These are phyloP conservation scores for Hirsutella rhossiliensis DNA, from an alignment of 2,329 filamentous ascomycete genomes.

Conservation along the genomic window DNA sequence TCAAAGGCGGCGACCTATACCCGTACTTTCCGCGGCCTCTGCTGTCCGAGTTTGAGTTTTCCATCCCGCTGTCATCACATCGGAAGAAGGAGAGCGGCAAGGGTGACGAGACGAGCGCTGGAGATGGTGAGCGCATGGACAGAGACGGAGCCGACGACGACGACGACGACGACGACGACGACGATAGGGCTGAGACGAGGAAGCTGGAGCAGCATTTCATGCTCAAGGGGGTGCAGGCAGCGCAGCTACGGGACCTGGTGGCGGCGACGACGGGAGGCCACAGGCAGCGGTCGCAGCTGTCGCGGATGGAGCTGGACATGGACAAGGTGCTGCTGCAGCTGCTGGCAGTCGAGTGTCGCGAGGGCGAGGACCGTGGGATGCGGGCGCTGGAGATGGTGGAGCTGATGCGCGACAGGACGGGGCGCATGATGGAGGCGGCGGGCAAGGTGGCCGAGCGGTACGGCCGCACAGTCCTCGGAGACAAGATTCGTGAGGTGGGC, in stretches of 20 bases:
- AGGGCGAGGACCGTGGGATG: conserved; percentile 89
- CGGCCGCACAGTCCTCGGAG: conserved; percentile 63
- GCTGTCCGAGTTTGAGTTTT: conserved; percentile 87
- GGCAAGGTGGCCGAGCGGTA: conserved; percentile 82
- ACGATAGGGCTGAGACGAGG: conserved; percentile 34
- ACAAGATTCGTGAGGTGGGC: conserved; percentile 81
- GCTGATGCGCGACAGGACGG: conserved; percentile 72
- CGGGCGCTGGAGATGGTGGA: conserved; percentile 83
- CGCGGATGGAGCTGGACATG: conserved; percentile 66
- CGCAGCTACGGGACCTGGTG: conserved; percentile 65
- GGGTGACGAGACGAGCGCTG: conserved; percentile 15
- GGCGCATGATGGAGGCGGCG: conserved; percentile 85
- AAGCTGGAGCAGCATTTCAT: conserved; percentile 74
- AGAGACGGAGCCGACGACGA: conserved; percentile 21
- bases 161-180: conserved; percentile 18
- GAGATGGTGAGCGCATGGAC: conserved; percentile 22
- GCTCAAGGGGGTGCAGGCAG: conserved; percentile 56
- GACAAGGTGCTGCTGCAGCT: conserved; percentile 87
- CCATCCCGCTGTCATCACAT: conserved; percentile 60
- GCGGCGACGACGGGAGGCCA: conserved; percentile 47
- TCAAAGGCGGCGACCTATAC: conserved; percentile 88
- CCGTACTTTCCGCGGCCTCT: conserved; percentile 86
- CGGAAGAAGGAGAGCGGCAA: conserved; percentile 22
- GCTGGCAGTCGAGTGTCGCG: conserved; percentile 78
- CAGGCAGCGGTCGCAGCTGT: conserved; percentile 54